phyloP scores from a whole-genome alignment of 192 early-diverging fungal species.

The Paraglomus occultum region DNA sequence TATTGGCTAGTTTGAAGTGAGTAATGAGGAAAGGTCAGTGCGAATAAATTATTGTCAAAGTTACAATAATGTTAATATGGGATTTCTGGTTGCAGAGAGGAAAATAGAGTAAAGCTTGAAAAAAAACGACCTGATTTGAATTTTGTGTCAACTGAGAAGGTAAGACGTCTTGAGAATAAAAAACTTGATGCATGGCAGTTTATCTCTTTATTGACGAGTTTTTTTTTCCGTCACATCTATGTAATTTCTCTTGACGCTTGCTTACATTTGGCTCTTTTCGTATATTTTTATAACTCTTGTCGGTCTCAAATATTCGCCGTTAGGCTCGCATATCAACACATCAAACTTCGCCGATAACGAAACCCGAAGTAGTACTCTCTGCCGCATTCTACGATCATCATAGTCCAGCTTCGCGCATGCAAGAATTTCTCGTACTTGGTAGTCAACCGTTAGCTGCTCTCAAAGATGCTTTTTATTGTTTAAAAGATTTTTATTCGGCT shows the following conservation, averaged over 20 bases:
- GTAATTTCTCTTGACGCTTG: too few species aligned
- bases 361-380: slow-evolving; percentile 51
- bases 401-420: slow-evolving; percentile 49
- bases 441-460: slow-evolving; percentile 64
- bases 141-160: slow-evolving; percentile 5
- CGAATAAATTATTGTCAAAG: too few species aligned
- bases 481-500: slow-evolving; percentile 59
- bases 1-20: slow-evolving; percentile 27
- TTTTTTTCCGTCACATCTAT: not conserved
- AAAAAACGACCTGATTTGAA: slow-evolving; percentile 21
- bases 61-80: too few species aligned
- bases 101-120: not conserved
- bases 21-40: too few species aligned
- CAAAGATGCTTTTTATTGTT: slow-evolving; percentile 70
- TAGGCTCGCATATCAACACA: not conserved
- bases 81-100: not conserved
- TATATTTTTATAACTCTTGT: too few species aligned
- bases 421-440: slow-evolving; percentile 67
- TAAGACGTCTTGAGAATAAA: not conserved
- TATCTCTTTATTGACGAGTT: not conserved
- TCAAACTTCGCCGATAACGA: slow-evolving; percentile 13
- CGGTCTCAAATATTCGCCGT: too few species aligned
- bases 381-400: slow-evolving; percentile 64
- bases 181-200: not conserved
- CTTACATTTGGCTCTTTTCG: too few species aligned